Conservation (phyloP, 129 eudicot genomes). For the Oenanthe sinensis region DNA sequence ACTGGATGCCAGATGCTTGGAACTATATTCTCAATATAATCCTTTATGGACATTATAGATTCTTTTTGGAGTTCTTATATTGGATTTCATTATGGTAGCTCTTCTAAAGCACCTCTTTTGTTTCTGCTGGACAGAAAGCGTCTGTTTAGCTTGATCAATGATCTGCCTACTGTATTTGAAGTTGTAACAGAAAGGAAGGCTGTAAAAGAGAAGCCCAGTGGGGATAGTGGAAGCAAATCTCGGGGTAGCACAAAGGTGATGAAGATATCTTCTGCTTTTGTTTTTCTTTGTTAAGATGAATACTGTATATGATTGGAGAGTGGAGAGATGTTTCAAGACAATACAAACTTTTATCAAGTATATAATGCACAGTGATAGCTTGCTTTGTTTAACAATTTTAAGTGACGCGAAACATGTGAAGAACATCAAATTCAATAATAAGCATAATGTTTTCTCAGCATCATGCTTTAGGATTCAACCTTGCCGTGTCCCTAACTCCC, state of each 20-base stretch:
- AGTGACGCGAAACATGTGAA: too few relatives aligned
- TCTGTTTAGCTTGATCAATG: slow-evolving; percentile 82
- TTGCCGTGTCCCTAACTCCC: too few relatives aligned
- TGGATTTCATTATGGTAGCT: background rate
- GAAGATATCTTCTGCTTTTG: background rate
- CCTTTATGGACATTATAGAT: background rate
- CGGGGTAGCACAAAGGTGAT: slow-evolving; percentile 75
- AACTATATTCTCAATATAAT: background rate
- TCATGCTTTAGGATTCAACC: background rate
- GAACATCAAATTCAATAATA: too few relatives aligned
- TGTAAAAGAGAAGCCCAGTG: slow-evolving; percentile 77
- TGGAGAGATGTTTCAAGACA: background rate
- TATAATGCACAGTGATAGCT: background rate
- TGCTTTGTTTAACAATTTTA: background rate
- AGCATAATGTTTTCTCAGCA: background rate
- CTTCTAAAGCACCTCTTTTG: background rate
- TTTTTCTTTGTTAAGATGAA: too few relatives aligned
- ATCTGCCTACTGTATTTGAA: slow-evolving; percentile 83
- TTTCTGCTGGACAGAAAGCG: slow-evolving; percentile 64
- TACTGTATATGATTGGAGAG: background rate
- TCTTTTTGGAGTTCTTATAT: background rate
- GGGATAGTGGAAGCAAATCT: slow-evolving; percentile 82
- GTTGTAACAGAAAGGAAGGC: slow-evolving; percentile 78
- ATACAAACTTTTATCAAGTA: background rate
- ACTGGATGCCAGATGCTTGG: background rate